Conservation (phyloP, 306 rosid species). For the Vicia faba region DNA sequence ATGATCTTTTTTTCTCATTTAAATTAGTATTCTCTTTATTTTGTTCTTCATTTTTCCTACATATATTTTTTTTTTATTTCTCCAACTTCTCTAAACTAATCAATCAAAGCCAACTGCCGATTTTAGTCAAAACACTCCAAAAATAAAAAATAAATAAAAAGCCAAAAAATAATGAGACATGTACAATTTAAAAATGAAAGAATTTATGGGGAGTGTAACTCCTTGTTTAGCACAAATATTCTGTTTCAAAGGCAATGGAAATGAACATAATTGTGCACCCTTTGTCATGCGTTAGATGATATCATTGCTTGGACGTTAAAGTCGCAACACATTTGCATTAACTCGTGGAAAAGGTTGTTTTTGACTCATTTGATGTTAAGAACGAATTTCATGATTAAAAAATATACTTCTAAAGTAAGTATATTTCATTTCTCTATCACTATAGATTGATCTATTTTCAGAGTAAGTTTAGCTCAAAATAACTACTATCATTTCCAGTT, state of each 20-base stretch:
- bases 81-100: too few species aligned
- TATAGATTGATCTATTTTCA: too few species aligned
- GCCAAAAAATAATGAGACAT: neutral
- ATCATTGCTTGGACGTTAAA: conserved; percentile 33
- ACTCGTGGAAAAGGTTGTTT: neutral
- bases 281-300: conserved; percentile 19
- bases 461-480: too few species aligned
- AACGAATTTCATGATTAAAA: neutral
- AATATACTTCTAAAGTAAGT: too few species aligned
- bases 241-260: neutral
- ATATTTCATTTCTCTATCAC: too few species aligned
- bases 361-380: conserved; percentile 5
- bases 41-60: too few species aligned
- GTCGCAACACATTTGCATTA: neutral
- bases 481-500: too few species aligned
- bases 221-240: conserved; percentile 10
- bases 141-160: neutral
- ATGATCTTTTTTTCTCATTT: too few species aligned
- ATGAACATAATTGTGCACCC: conserved; percentile 40
- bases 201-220: neutral
- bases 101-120: neutral
- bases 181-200: conserved; percentile 11
- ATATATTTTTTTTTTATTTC: too few species aligned
- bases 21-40: too few species aligned
- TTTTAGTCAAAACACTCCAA: neutral